Base-by-base conservation (phyloP, 2,329 filamentous ascomycete species). In the Magnaporthales sp. region DNA sequence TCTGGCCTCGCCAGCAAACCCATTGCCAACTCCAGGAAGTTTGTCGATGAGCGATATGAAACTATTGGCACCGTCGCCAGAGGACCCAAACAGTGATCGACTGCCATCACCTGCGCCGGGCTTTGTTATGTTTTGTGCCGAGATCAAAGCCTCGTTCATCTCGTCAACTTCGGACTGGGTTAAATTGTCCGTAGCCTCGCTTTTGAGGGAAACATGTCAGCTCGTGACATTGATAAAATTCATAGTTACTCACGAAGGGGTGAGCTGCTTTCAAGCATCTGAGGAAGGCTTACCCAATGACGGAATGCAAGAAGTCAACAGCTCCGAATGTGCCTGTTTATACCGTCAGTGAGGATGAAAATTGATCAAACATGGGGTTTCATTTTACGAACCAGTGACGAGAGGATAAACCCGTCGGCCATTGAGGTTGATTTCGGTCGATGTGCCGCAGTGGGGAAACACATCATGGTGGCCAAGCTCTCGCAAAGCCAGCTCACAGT, bases 161-260 rank as follows among this genome's bases (percentile, higher is more conserved):
- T 94, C 89, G 67, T 93, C 91, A 46, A 95, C 88, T 75, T 94
- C 91, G 19, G 91, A 92, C 75, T 95, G 91, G 2, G 91, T 91
- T 73, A 95, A 92, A 74, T 93, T 90, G 73, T 95, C 91, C 11
- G 86, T 91, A 32, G 91, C 91, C 75, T 94, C 91, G 31, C 74
- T 75, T 61, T 19, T 29, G 11, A 19, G 11, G 9, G 30, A 60
- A 27, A 51, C 13, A 26, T 11, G 26, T 32, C 11, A 29, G 56
- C 54, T 67, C 54, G 30, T 8, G 4, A 30, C 24, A 22, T 24
- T 63, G 10, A 32, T 9, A 22, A 32, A 22, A 10, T 26, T 7
- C 62, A 51, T 26, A 15, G 8, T 5, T 51, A 30, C 38, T 19
- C 8, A 51, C 38, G n/a, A 4, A 19, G 9, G 15, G 15, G n/a